These are phyloP conservation scores for Gamsiella multidivaricata DNA, from an alignment of 192 early-diverging fungal species.

Conservation along the genomic window DNA sequence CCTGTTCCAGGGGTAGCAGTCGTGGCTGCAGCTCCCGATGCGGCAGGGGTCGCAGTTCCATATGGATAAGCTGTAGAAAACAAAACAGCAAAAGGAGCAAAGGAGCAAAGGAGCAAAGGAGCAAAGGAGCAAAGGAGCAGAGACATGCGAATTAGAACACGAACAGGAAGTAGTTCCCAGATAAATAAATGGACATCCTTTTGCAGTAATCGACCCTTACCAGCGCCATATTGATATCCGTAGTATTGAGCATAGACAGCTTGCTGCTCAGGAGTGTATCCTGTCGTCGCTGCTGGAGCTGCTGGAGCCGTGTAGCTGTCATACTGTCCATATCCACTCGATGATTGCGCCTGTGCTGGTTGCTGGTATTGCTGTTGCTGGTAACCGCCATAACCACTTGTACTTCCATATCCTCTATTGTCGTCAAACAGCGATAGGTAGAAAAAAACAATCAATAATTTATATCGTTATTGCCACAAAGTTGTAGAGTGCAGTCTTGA, in stretches of 20 bases:
- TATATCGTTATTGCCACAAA: too few relatives aligned
- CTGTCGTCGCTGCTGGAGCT: slow-evolving; percentile 19
- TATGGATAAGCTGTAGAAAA: slow-evolving; percentile 9
- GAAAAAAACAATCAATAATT: too few relatives aligned
- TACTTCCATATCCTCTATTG: slow-evolving; percentile 40
- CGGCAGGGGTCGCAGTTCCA: slow-evolving; percentile 4
- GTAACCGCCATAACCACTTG: slow-evolving; percentile 43
- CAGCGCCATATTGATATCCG: slow-evolving; percentile 36
- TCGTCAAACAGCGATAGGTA: not conserved
- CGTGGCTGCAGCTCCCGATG: slow-evolving; percentile 3
- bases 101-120: too few relatives aligned
- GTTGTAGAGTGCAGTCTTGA: too few relatives aligned
- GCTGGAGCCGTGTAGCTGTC: slow-evolving; percentile 42
- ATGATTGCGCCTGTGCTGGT: slow-evolving; percentile 13
- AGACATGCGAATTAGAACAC: not conserved
- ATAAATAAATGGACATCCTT: not conserved
- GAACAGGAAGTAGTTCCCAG: too few relatives aligned
- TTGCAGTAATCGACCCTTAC: not conserved
- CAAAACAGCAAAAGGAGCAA: not conserved
- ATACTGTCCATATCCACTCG: slow-evolving; percentile 42
- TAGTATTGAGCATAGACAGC: slow-evolving; percentile 55
- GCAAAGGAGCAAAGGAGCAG: not conserved
- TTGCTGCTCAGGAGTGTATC: slow-evolving; percentile 53
- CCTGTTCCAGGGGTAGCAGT: slow-evolving; percentile 15
- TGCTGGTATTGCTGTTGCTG: slow-evolving; percentile 41